Evolutionary conservation across 75 land plant genomes (phyloP).

Genomic region (Isoetes taiwanensis): DNA sequence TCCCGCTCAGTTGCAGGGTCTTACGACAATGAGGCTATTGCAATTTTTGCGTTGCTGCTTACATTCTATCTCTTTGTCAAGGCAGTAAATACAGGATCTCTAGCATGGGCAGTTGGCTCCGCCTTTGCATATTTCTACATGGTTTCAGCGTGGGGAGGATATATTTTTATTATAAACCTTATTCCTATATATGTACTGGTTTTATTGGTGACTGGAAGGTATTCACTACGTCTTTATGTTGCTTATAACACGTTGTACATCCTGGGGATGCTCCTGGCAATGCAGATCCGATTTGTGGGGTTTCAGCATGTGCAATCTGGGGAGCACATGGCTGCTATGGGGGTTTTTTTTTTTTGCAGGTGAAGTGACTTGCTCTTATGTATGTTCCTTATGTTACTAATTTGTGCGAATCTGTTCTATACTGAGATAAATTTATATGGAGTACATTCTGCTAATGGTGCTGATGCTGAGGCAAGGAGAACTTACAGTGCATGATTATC

Average conservation of each 20-base stretch:
- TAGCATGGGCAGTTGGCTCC: slow-evolving; percentile 86
- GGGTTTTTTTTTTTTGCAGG: slow-evolving; percentile 98
- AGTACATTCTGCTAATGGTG: too few species aligned
- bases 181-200: slow-evolving; percentile 86
- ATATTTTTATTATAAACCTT: slow-evolving; percentile 92
- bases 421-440: too few species aligned
- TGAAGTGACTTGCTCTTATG: slow-evolving; percentile 8
- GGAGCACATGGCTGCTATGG: slow-evolving; percentile 99
- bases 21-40: slow-evolving; percentile 94
- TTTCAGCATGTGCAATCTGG: slow-evolving; percentile 99
- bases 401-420: too few species aligned
- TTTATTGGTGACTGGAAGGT: slow-evolving; percentile 78
- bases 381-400: not conserved
- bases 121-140: slow-evolving; percentile 97
- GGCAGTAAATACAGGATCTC: slow-evolving; percentile 94
- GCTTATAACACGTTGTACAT: slow-evolving; percentile 92
- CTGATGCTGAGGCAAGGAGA: too few species aligned
- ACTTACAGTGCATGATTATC: too few species aligned
- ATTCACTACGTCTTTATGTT: slow-evolving; percentile 79
- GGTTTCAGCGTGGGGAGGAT: slow-evolving; percentile 99
- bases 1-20: slow-evolving; percentile 93
- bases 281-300: slow-evolving; percentile 99
- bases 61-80: slow-evolving; percentile 95
- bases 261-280: slow-evolving; percentile 96
- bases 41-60: slow-evolving; percentile 82